Conservation (phyloP, 2,329 filamentous ascomycete genomes). For the Penicillium hesseltinei region DNA sequence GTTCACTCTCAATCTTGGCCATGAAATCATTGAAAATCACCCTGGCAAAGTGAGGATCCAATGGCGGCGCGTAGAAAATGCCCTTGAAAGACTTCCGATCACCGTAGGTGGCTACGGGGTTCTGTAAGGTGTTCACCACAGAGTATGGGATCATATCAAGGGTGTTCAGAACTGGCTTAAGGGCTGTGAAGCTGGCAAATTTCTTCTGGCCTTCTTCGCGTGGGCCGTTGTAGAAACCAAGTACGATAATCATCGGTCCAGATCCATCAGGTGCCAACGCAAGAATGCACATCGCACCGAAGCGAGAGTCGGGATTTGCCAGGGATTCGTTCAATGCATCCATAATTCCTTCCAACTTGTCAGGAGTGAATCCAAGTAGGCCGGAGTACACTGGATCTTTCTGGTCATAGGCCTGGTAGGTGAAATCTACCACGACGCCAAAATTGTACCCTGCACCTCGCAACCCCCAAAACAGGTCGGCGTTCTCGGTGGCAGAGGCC, state of each 20-base stretch:
- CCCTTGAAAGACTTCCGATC: constrained; percentile 46
- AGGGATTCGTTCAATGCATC: constrained; percentile 45
- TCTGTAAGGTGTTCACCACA: constrained; percentile 41
- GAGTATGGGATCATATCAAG: constrained; percentile 44
- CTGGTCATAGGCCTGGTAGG: constrained; percentile 36
- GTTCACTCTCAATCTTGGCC: constrained; percentile 26
- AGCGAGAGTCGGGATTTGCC: constrained; percentile 58
- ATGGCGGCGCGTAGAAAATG: constrained; percentile 45
- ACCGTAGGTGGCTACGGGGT: constrained; percentile 40
- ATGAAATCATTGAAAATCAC: constrained; percentile 34
- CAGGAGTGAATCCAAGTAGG: constrained; percentile 26
- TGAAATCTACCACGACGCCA: constrained; percentile 49
- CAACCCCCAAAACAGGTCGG: constrained; percentile 52
- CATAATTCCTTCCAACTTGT: constrained; percentile 27
- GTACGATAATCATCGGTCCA: constrained; percentile 32
- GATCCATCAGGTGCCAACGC: constrained; percentile 32
- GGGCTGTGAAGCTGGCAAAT: constrained; percentile 40
- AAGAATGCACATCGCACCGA: constrained; percentile 35
- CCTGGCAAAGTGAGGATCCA: constrained; percentile 36
- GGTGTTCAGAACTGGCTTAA: constrained; percentile 40
- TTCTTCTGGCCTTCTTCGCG: constrained; percentile 36
- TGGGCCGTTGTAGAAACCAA: constrained; percentile 40
- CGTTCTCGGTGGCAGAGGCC: constrained; percentile 45
- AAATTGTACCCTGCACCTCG: constrained; percentile 49
- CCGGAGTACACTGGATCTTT: constrained; percentile 36